phyloP scores from a whole-genome alignment of 208 protist species.

The Acanthamoeba pearcei region DNA sequence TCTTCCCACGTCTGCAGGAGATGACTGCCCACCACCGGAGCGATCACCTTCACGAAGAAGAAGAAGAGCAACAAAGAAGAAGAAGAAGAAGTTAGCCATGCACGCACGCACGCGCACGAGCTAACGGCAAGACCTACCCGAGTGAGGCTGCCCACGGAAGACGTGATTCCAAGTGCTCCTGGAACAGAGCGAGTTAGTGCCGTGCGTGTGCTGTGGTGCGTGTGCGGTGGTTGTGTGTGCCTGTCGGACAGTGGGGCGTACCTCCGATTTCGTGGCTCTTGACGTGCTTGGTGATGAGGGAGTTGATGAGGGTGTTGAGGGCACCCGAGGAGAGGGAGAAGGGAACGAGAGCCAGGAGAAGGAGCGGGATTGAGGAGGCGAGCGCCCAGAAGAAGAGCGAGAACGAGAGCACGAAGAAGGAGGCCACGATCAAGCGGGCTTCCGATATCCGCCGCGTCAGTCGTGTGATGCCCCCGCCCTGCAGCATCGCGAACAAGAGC shows the following conservation, averaged over 20 bases:
- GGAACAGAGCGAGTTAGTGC: neutral
- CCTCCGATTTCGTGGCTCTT: conserved; percentile 26
- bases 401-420: conserved; percentile 31
- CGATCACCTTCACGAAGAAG: neutral
- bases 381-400: conserved; percentile 21
- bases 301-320: conserved; percentile 65
- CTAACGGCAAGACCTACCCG: neutral
- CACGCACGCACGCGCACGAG: neutral
- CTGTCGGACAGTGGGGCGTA: neutral
- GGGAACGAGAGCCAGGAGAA: conserved; percentile 11
- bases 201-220: neutral
- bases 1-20: conserved; percentile 32
- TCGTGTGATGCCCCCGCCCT: conserved; percentile 9
- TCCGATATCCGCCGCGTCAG: conserved; percentile 9
- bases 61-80: no score
- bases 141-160: conserved; percentile 53
- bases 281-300: conserved; percentile 28
- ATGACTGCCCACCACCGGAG: neutral
- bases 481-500: conserved; percentile 32
- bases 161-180: conserved; percentile 16
- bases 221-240: neutral
- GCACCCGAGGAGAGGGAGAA: conserved; percentile 21
- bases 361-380: neutral
- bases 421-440: neutral
- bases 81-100: neutral